A percentile compares a stretch with the other conserved stretches of the same genome.
phyloP scores from a whole-genome alignment of 106 monocot genomes.

The Dendrobium catenatum region DNA sequence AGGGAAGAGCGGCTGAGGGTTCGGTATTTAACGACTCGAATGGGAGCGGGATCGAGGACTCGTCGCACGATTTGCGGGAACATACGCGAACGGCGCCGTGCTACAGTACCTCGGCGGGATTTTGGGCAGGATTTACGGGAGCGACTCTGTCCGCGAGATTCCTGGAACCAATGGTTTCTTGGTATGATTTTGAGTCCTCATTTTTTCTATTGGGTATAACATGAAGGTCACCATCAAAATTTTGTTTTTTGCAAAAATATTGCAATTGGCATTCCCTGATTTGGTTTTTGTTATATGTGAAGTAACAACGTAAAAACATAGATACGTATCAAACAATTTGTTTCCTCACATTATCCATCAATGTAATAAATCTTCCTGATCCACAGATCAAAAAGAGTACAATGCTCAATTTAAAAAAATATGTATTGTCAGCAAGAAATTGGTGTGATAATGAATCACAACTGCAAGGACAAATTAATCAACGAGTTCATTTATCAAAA shows the following conservation, averaged over 20 bases:
- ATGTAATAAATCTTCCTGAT: neutral
- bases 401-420: neutral
- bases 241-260: neutral
- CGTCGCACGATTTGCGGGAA: too few species aligned
- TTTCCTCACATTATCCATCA: neutral
- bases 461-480: neutral
- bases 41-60: too few species aligned
- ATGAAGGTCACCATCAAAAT: too few species aligned
- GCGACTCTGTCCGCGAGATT: too few species aligned
- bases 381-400: neutral
- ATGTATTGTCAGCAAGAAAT: neutral
- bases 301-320: neutral
- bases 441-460: neutral
- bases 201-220: too few species aligned
- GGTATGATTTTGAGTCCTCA: too few species aligned
- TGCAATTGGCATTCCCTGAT: neutral
- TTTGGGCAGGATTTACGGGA: too few species aligned
- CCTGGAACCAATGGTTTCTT: too few species aligned
- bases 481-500: conserved; percentile 11
- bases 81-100: too few species aligned
- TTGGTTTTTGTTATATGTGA: neutral
- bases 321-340: neutral
- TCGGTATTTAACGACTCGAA: too few species aligned
- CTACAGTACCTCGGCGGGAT: too few species aligned
- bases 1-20: too few species aligned